Conservation (phyloP, 2,329 filamentous ascomycete genomes). For the Atkinsonella texensis region DNA sequence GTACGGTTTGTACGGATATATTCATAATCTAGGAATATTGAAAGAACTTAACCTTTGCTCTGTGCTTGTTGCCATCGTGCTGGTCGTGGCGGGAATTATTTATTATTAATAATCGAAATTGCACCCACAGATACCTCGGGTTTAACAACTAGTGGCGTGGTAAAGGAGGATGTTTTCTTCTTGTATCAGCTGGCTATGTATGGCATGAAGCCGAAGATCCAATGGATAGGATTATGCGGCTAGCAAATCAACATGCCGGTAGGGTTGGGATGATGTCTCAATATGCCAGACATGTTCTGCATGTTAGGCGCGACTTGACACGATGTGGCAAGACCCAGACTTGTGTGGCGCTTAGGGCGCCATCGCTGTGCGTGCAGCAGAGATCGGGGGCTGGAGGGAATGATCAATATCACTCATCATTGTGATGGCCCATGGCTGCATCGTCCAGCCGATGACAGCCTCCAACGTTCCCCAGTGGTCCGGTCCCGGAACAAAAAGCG, state of each 20-base stretch:
- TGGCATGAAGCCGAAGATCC: too few species aligned
- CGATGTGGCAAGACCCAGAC: neutral
- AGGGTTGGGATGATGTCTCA: constrained; percentile 3
- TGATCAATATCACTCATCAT: too few species aligned
- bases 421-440: neutral
- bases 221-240: too few species aligned
- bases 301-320: neutral
- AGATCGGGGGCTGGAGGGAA: too few species aligned
- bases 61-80: neutral
- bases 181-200: too few species aligned
- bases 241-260: neutral
- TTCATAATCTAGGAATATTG: constrained; percentile 1
- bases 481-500: neutral
- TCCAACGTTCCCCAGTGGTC: neutral
- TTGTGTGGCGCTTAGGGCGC: too few species aligned
- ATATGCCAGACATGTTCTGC: neutral
- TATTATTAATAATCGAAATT: too few species aligned
- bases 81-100: neutral
- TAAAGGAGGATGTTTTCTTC: too few species aligned
- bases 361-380: too few species aligned
- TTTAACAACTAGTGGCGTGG: neutral
- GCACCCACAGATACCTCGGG: too few species aligned
- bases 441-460: neutral
- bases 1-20: constrained; percentile 7
- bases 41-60: neutral